Evolutionary conservation across 805 yeast species (phyloP), one percentile per base, ranked within the genome.

Genomic region (Yamadazyma endophytica): DNA sequence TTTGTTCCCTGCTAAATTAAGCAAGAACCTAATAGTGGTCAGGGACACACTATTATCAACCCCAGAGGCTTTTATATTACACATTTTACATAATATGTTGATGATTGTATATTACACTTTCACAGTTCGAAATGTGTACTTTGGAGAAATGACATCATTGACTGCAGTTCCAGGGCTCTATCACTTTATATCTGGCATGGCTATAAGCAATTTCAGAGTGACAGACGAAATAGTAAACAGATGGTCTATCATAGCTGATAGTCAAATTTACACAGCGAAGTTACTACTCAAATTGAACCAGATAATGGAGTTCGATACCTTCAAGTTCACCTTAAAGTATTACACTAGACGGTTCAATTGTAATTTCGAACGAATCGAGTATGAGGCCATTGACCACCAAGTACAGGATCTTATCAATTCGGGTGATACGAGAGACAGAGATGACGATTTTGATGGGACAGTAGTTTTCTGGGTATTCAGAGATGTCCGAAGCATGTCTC

Each of bases 381-480:
- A 26, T 19, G 25, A 24, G 7, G 5, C 19, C 4, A 20, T 30
- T 11, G 39, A 37, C 14, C 29, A 39, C 5, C 32, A 42, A 13
- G 49, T 45, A 3, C 29, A 36, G 13, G 21, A 26, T 13, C 13
- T 38, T 12, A 18, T 19, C 1, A 29, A 26, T 15, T 24, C 24
- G 18, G 12, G 24, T 4, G 22, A 39, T 4, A 15, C 34, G 12
- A 13, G 31, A 9, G 38, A 32, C 4, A 18, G 40, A 30, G 50
- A 48, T 13, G 49, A 35, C 28, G 45, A 44, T 18, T 36, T 31
- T 9, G 48, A 49, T 32, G 54, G 54, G 5, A 42, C 50, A 3
- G 39, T 42, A 11, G 46, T 47, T 12, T 49, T 42, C 26, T 49
- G 54, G 54, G 47, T 47, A 17, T 49, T 49, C 20, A 28, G 54